Evolutionary conservation across 345 rosid species (phyloP).

Genomic region (Pseudoturritis turrita): DNA sequence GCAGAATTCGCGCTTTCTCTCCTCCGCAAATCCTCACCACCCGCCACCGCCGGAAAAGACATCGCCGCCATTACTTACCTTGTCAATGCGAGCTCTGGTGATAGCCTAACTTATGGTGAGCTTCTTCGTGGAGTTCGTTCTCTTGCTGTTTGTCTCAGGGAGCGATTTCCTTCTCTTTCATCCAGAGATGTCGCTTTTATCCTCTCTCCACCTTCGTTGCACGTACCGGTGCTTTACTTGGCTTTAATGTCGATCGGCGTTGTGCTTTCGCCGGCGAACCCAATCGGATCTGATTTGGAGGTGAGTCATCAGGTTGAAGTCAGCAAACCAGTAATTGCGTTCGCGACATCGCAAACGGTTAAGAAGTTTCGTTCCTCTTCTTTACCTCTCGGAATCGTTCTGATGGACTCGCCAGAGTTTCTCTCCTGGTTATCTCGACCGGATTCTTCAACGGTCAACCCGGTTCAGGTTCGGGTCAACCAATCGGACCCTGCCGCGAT

Average conservation of each 20-base stretch:
- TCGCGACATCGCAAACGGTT: constrained; percentile 51
- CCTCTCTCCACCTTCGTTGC: constrained; percentile 56
- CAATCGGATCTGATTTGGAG: constrained; percentile 53
- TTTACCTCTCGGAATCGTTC: constrained; percentile 41
- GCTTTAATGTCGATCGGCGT: constrained; percentile 72
- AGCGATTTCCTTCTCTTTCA: constrained; percentile 38
- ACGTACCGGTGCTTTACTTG: constrained; percentile 62
- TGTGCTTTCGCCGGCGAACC: constrained; percentile 68
- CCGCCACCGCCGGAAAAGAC: constrained; percentile 29
- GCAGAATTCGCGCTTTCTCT: constrained; percentile 46
- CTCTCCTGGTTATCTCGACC: constrained; percentile 36
- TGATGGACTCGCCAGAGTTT: constrained; percentile 78
- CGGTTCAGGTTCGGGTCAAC: constrained; percentile 27
- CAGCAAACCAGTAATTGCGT: constrained; percentile 60
- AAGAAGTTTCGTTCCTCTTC: constrained; percentile 31
- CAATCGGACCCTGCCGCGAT: constrained; percentile 70
- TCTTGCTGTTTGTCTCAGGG: constrained; percentile 43
- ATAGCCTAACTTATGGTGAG: constrained; percentile 40
- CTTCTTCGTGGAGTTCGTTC: constrained; percentile 39
- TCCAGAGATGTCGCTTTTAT: constrained; percentile 59
- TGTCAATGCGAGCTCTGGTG: constrained; percentile 43
- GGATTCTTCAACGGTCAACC: not conserved
- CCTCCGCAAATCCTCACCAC: constrained; percentile 34
- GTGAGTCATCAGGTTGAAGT: constrained; percentile 54
- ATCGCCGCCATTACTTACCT: constrained; percentile 32